Conservation (phyloP, 225 moss, liverwort and hornwort species). For the Anthoceros angustus region DNA sequence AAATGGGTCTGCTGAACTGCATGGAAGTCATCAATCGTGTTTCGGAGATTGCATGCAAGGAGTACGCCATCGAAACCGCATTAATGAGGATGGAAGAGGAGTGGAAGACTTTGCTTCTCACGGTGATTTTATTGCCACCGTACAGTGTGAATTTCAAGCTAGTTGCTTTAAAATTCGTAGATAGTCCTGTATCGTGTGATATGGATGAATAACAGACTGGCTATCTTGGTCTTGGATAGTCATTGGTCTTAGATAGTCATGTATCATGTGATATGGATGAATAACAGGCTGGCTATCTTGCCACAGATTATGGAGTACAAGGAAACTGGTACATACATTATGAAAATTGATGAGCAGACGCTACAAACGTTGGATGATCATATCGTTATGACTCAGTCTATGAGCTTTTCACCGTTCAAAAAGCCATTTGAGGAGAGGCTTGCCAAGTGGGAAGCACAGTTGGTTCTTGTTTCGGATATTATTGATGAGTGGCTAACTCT, state of each 20-base stretch:
- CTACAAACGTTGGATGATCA: slow-evolving; percentile 81
- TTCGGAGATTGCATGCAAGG: slow-evolving; percentile 65
- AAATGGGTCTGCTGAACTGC: slow-evolving; percentile 50
- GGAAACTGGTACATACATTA: slow-evolving; percentile 49
- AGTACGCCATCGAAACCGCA: slow-evolving; percentile 55
- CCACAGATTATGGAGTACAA: slow-evolving; percentile 53
- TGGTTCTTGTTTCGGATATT: slow-evolving; percentile 44
- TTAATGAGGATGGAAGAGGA: slow-evolving; percentile 67
- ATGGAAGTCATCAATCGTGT: slow-evolving; percentile 43
- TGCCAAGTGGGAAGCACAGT: slow-evolving; percentile 52
- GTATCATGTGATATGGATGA: neutral
- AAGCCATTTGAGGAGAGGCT: slow-evolving; percentile 70
- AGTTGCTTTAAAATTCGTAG: neutral
- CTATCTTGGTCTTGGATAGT: neutral
- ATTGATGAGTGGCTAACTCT: slow-evolving; percentile 84
- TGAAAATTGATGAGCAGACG: slow-evolving; percentile 68
- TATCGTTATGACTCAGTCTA: slow-evolving; percentile 70
- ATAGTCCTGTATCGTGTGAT: neutral
- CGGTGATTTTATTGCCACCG: slow-evolving; percentile 18
- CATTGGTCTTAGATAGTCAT: neutral
- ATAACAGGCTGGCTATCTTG: neutral
- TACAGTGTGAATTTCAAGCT: neutral
- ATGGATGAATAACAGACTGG: neutral
- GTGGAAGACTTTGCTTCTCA: slow-evolving; percentile 44
- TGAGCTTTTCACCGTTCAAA: slow-evolving; percentile 84